Evolutionary conservation across 192 early-diverging fungal genomes (phyloP), one percentile per base, ranked within the genome.

Genomic region (Martensiomyces pterosporus): DNA sequence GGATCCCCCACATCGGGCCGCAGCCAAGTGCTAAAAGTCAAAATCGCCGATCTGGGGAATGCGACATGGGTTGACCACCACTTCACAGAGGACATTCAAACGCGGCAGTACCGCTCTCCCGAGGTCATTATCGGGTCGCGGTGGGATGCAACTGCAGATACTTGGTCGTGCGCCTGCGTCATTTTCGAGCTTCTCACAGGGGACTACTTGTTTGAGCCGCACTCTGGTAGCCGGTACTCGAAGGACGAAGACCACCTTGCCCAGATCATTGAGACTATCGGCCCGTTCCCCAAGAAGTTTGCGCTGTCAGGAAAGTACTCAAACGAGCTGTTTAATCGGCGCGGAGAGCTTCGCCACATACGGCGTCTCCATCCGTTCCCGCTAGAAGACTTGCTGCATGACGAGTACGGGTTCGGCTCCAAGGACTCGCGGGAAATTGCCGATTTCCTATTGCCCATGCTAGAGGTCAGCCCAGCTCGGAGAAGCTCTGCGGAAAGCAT

Each of bases 241-340:
- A 93, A 93, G 60, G 90, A 97, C 60, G 94, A 97, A 64, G 95
- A 98, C 67, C 95, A 98, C 55, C 77, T 98, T 43, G 95, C 95
- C 0, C 95, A 94, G 69, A 97, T 98, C 45, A 85, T 91, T 22
- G 95, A 98, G 64, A 81, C 94, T 13, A 58, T 98, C 19, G 95
- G 92, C n/a, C 75, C 76, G 3, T 87, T 95, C 58, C 86, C 88
- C 0, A 86, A 80, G 57, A 72, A 79, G 32, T 71, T 98, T 52
- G 85, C 90, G 0, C 70, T 88, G 32, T 81, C 77, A 2, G 95
- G 95, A 14, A 89, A 88, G 67, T 92, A 87, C 55, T 86, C 85
- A 16, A 68, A 60, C 25, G 90, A 93, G 49, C 77, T 91, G 47
- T 98, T 98, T 63, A 94, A 92, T 60, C 80, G 89, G 14, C 78